These are phyloP conservation scores for Heteromeles arbutifolia DNA, from an alignment of 306 rosid species.

Conservation along the genomic window DNA sequence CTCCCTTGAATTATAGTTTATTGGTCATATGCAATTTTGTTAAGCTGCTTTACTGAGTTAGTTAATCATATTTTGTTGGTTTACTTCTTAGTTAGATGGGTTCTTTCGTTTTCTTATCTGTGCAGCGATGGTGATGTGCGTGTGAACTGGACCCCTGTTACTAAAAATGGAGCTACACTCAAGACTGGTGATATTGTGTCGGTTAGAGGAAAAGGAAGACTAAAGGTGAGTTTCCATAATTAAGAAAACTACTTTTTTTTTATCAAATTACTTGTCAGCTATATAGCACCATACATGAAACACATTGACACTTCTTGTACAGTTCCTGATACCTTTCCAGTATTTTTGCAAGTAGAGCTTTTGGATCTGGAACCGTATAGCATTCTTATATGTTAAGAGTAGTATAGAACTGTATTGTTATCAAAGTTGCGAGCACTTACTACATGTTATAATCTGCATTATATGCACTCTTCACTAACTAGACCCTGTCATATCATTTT, in stretches of 20 bases:
- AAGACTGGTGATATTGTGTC: constrained; percentile 85
- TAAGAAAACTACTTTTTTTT: constrained; percentile 2
- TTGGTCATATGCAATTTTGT: background rate
- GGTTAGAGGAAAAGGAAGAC: constrained; percentile 75
- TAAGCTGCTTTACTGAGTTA: background rate
- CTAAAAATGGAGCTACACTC: constrained; percentile 65
- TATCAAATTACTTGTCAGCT: constrained; percentile 2
- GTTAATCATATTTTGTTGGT: background rate
- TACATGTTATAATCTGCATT: no score
- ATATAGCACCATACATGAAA: background rate
- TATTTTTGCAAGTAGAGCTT: no score
- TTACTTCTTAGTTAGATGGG: background rate
- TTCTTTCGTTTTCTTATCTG: background rate
- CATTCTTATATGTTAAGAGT: no score
- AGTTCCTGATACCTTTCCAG: no score
- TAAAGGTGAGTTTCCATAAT: constrained; percentile 47
- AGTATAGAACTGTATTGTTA: no score
- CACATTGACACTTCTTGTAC: no score
- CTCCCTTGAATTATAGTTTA: background rate
- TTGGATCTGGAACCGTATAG: no score
- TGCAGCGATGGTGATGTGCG: constrained; percentile 78
- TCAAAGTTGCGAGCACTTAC: no score
- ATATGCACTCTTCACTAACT: no score
- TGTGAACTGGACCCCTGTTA: constrained; percentile 73
- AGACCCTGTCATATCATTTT: no score